Conservation (phyloP, 345 rosid genomes). For the Hibiscus mutabilis region DNA sequence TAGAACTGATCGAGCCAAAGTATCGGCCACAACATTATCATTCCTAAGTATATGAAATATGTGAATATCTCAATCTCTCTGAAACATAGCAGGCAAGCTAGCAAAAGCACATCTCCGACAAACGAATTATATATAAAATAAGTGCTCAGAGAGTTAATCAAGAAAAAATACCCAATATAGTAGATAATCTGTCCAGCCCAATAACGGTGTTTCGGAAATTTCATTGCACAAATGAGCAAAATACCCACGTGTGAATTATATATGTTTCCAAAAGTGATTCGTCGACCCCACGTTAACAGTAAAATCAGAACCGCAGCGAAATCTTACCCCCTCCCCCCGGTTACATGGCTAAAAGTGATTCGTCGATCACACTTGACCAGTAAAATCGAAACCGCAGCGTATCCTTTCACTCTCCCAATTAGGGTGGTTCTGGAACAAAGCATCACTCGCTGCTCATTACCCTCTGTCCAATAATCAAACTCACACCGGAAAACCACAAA, state of each 20-base stretch:
- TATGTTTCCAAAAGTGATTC: neutral
- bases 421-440: constrained; percentile 7
- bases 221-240: neutral
- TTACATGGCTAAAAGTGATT: neutral
- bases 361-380: neutral
- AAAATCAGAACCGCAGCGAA: neutral
- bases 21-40: too few species aligned
- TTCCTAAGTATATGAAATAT: too few species aligned
- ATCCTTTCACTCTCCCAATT: neutral
- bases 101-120: too few species aligned
- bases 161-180: too few species aligned
- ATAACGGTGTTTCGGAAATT: neutral
- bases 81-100: too few species aligned
- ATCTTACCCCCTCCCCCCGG: neutral
- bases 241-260: neutral
- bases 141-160: too few species aligned
- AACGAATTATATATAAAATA: too few species aligned
- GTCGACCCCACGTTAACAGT: neutral
- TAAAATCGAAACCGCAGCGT: neutral
- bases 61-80: too few species aligned
- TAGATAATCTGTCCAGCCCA: neutral
- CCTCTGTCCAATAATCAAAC: constrained; percentile 5
- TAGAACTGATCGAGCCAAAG: too few species aligned
- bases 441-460: neutral
- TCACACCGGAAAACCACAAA: neutral